Conservation (phyloP, 345 rosid species). For the Ceriops zippeliana region DNA sequence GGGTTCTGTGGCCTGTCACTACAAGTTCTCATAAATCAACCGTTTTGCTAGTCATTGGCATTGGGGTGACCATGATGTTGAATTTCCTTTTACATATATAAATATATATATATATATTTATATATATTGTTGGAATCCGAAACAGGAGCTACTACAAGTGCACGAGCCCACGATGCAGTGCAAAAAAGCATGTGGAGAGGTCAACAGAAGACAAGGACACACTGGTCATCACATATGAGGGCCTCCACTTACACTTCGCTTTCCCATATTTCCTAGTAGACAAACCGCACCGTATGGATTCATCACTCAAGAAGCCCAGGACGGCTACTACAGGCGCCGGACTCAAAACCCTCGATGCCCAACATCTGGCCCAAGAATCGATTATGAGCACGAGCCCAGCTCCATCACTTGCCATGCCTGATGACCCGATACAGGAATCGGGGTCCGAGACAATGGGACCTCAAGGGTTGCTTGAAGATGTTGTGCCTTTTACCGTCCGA, state of each 20-base stretch:
- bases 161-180: constrained; percentile 75
- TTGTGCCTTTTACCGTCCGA: constrained; percentile 60
- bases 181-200: constrained; percentile 83
- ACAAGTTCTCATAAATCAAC: neutral
- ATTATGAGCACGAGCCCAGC: neutral
- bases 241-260: constrained; percentile 71
- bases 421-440: neutral
- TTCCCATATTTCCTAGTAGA: constrained; percentile 43
- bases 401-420: neutral
- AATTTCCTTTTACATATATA: too few species aligned
- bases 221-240: constrained; percentile 71
- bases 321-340: constrained; percentile 6
- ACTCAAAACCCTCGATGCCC: constrained; percentile 2
- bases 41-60: neutral
- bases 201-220: constrained; percentile 63
- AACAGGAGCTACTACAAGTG: constrained; percentile 87
- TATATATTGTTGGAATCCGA: neutral
- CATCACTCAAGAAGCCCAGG: constrained; percentile 47
- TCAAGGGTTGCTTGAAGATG: constrained; percentile 69
- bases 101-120: neutral
- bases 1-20: too few species aligned
- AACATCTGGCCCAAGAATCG: constrained; percentile 3
- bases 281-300: constrained; percentile 19
- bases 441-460: constrained; percentile 18
- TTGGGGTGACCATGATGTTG: too few species aligned